Base-by-base conservation (phyloP, 805 yeast species). In the Danielozyma ontarioensis region DNA sequence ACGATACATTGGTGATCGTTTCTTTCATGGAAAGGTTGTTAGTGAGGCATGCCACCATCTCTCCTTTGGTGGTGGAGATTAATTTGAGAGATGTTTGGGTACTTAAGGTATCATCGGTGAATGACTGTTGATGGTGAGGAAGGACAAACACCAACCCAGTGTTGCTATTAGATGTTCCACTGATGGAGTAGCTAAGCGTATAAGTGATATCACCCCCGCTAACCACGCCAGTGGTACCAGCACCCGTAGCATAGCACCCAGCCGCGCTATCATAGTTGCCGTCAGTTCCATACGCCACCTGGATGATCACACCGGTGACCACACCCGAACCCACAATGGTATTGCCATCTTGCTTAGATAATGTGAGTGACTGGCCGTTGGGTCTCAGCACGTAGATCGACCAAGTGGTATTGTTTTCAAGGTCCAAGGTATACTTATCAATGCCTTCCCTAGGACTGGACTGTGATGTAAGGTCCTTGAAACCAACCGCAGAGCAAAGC, bases 51-150 rank as follows among this genome's bases (percentile, higher is more conserved):
- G 68, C 78, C 3, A 53, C 51, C 59, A 74, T 69, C 12, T 31
- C 36, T 16, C 80, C 82, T 44, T 64, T 61, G 1, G 72, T 68
- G 5, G 78, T 68, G 0, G 84, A 72, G 34, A 67, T 70, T 29
- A 76, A 46, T 2, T 38, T 45, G 1, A 68, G 48, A n/a, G 50
- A 49, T 2, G 73, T 60, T n/a, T 48, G 46, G 2, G 55, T 40
- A 2, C 45, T 29, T 25, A 45, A 33, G 33, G 57, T 62, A 3
- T 54, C 40, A 1, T 53, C 30, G 13, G 61, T 54, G 40, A 79
- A 66, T 3, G 76, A 57, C 2, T 54, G 54, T 21, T 65, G 66
- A 43, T 80, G 86, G 53, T 83, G 93, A 11, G 89, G 85, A 18
- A 81, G 62, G 4, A 85, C 85, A 51, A 73, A 83, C 24, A 81